Conservation (phyloP, 768 basidiomycete genomes). For the Lentinula guzmanii region DNA sequence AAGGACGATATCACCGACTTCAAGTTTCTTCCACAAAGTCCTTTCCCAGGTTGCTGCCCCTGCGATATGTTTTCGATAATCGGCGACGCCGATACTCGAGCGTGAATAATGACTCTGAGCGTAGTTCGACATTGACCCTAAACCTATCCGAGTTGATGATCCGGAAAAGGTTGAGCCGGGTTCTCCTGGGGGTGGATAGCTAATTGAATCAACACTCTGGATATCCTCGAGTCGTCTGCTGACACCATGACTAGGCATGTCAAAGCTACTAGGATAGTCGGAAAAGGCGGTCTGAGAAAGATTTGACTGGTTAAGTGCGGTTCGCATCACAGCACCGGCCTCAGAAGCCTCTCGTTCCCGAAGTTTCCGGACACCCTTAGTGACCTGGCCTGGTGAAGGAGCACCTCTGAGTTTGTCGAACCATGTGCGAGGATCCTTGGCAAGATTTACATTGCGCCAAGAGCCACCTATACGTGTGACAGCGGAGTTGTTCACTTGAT, state of each 20-base stretch:
- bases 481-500: constrained; percentile 92
- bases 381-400: constrained; percentile 67
- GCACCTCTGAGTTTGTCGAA: constrained; percentile 67
- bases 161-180: constrained; percentile 33
- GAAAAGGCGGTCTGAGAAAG: constrained; percentile 14
- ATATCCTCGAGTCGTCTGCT: constrained; percentile 60
- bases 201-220: constrained; percentile 59
- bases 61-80: constrained; percentile 61
- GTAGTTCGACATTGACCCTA: constrained; percentile 27
- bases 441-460: constrained; percentile 90
- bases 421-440: constrained; percentile 69
- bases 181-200: constrained; percentile 48
- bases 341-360: constrained; percentile 70
- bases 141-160: constrained; percentile 25
- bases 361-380: constrained; percentile 80
- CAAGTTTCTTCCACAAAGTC: constrained; percentile 97
- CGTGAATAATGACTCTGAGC: constrained; percentile 54
- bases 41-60: constrained; percentile 88
- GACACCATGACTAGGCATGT: constrained; percentile 32
- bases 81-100: constrained; percentile 67
- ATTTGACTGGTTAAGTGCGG: constrained; percentile 46
- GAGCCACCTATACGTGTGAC: constrained; percentile 78
- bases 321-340: constrained; percentile 53
- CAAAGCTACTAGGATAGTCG: constrained; percentile 31
- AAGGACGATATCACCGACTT: constrained; percentile 93